Base-by-base conservation (phyloP, 2,329 filamentous ascomycete genomes). In the Alternaria longipes region DNA sequence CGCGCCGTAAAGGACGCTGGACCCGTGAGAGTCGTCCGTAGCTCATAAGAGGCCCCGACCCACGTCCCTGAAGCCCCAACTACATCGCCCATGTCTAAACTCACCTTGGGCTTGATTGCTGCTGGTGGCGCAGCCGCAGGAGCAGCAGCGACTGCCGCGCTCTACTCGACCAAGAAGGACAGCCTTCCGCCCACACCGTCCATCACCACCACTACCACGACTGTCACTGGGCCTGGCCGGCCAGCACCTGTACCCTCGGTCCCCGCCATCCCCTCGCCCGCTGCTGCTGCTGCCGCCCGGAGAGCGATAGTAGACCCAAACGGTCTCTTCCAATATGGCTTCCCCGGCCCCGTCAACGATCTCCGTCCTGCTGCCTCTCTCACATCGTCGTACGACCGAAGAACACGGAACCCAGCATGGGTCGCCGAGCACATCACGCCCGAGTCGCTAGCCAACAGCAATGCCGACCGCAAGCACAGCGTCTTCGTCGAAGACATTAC, bases 351-450 rank as follows among this genome's bases (percentile, higher is more conserved):
- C 32, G 83, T 97, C 40, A 86, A 90, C 72, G 95, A 99, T 80
- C 84, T 97, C 44, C 90, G 93, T 56, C 86, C 86, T 56, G 90
- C 93, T 38, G 83, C 88, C 26, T 91, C 92, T 34, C 86, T 98
- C 55, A 86, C 94, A 67, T 97, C 94, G 32, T 90, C 91, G 71
- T 99, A 90, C 86, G 94, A 99, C 82, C 92, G 95, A 28, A 90
- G 92, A 63, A 90, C 89, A 44, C 89, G 94, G 76, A 99, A 99
- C 81, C 95, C 95, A 30, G 87, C 91, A 78, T 99, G 94, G 94
- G 95, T 84, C 20, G 82, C 91, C 66, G 95, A 99, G 83, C 95
- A 99, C 84, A 97, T 99, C 80, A 99, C 95, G 0, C 89, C 93
- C 2, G 87, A 88, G 36, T 98, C 94, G 0, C 87, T 99, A 14